Evolutionary conservation across 257 asterid genomes (phyloP).

Genomic region (Linderniella brevidens): DNA sequence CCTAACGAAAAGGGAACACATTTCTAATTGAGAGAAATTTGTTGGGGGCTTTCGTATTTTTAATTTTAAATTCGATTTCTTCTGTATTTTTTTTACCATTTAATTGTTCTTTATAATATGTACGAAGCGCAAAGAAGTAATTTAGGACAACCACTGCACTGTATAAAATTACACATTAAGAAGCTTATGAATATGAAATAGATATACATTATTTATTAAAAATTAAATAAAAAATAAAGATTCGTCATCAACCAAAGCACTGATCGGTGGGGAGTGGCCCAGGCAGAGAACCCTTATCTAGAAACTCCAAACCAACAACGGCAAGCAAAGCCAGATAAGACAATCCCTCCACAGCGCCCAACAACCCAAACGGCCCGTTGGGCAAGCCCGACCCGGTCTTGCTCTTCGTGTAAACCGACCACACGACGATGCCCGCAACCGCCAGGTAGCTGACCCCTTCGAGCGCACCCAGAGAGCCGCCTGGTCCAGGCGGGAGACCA

Average conservation of each 20-base stretch:
- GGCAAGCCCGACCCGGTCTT: conserved; percentile 88
- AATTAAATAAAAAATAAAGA: too few species aligned
- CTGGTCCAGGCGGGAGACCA: conserved; percentile 94
- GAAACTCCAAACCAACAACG: conserved; percentile 51
- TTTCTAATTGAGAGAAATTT: too few species aligned
- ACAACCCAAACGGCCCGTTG: conserved; percentile 65
- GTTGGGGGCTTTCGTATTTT: too few species aligned
- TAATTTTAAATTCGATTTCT: too few species aligned
- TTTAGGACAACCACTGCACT: too few species aligned
- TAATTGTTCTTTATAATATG: too few species aligned
- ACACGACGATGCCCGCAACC: conserved; percentile 59
- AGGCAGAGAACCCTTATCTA: conserved; percentile 62
- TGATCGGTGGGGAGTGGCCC: conserved; percentile 69
- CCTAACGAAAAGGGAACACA: too few species aligned
- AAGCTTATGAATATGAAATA: too few species aligned
- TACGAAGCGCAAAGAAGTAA: too few species aligned
- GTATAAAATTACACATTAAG: too few species aligned
- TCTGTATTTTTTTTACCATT: too few species aligned
- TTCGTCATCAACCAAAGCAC: conserved; percentile 41
- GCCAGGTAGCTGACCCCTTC: conserved; percentile 85
- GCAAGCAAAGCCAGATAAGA: conserved; percentile 58
- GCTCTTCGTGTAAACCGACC: conserved; percentile 70
- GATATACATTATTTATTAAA: too few species aligned
- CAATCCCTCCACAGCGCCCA: conserved; percentile 89
- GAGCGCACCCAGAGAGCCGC: conserved; percentile 69